Percentiles rank a stretch among this genome's conserved stretches.
phyloP scores from a whole-genome alignment of 208 protist species.

The Wallacemonas sp. region DNA sequence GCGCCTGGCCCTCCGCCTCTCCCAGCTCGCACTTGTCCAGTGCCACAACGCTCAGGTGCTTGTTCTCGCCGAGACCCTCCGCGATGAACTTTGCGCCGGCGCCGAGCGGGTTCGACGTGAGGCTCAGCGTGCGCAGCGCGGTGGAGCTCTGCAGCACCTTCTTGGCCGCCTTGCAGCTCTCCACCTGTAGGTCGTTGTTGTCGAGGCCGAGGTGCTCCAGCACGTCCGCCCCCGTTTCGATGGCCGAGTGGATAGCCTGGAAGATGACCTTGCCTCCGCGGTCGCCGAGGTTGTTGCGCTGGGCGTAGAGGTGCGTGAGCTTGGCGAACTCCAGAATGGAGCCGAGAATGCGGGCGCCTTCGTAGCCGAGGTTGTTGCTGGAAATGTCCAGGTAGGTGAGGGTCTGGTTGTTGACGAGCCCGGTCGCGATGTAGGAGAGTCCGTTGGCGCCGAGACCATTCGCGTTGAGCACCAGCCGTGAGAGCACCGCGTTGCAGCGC shows the following conservation, averaged over 20 bases:
- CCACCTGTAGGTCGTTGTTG: constrained; percentile 63
- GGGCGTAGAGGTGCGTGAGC: constrained; percentile 60
- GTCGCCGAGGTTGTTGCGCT: constrained; percentile 80
- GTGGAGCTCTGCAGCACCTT: constrained; percentile 48
- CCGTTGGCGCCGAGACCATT: constrained; percentile 87
- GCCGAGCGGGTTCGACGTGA: constrained; percentile 68
- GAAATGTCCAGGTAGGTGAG: constrained; percentile 87
- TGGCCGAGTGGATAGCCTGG: constrained; percentile 49
- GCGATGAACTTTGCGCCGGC: constrained; percentile 57
- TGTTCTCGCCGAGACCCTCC: constrained; percentile 73
- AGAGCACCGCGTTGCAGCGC: constrained; percentile 77
- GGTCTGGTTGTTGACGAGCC: constrained; percentile 68
- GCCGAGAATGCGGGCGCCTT: constrained; percentile 63
- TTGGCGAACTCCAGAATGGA: constrained; percentile 53
- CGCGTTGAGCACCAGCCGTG: constrained; percentile 82
- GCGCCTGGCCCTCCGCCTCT: constrained; percentile 49
- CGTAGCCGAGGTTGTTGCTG: constrained; percentile 85
- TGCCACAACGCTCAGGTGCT: constrained; percentile 43
- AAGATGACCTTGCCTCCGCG: constrained; percentile 67
- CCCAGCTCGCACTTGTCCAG: constrained; percentile 65
- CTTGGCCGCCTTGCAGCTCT: constrained; percentile 52
- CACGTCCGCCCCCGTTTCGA: constrained; percentile 53
- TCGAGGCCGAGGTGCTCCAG: constrained; percentile 74
- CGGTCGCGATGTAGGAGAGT: constrained; percentile 56
- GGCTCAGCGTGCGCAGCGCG: constrained; percentile 44